These are phyloP conservation scores for Fusarium chaquense DNA, from an alignment of 2,329 filamentous ascomycete genomes.

Conservation along the genomic window DNA sequence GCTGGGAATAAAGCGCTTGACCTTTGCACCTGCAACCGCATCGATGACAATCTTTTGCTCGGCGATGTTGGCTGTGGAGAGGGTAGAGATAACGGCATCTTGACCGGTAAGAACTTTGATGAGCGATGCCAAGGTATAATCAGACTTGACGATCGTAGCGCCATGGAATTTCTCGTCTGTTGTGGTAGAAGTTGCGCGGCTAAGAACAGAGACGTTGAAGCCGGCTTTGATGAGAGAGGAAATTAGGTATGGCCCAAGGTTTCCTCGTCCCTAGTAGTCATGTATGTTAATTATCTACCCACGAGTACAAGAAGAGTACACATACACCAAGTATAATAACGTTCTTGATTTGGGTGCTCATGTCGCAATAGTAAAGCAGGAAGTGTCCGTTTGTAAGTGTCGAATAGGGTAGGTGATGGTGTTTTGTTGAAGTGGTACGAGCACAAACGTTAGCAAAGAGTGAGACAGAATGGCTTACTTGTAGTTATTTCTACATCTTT, in stretches of 20 bases:
- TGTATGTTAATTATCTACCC: rapidly evolving
- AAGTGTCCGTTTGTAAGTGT: background rate
- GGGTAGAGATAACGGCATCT: conserved; percentile 8
- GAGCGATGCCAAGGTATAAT: background rate
- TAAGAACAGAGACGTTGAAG: rapidly evolving
- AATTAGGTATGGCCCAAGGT: conserved; percentile 7
- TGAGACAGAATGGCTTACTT: background rate
- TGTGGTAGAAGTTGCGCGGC: rapidly evolving
- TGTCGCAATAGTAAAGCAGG: rapidly evolving
- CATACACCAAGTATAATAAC: conserved; percentile 15
- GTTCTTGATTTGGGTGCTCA: background rate
- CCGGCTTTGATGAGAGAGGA: rapidly evolving
- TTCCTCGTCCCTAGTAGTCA: background rate
- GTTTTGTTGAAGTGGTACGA: background rate
- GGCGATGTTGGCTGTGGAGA: conserved; percentile 13
- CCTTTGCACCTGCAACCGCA: conserved; percentile 8
- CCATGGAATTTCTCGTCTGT: background rate
- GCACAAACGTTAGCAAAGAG: rapidly evolving
- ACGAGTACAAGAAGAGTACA: rapidly evolving
- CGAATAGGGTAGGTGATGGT: conserved; percentile 1
- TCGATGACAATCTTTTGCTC: conserved; percentile 15
- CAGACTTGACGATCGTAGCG: background rate
- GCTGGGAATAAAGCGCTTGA: conserved; percentile 18
- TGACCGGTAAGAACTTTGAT: background rate
- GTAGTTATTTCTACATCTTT: background rate